Evolutionary conservation across 345 rosid genomes (phyloP).

Genomic region (Citrus glauca): DNA sequence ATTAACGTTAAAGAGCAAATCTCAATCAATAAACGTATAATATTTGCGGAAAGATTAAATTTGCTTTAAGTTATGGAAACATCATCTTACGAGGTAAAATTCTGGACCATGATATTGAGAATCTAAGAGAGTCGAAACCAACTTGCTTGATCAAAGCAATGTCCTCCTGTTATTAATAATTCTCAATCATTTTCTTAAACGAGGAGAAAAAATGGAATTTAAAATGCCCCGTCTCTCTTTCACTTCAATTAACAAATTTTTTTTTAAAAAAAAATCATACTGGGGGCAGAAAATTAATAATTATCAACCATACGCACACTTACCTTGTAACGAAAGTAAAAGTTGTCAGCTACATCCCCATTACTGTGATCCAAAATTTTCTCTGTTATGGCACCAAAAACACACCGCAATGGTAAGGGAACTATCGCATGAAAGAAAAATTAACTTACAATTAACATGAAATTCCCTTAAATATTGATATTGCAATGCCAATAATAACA

Average conservation of each 20-base stretch:
- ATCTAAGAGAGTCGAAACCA: slow-evolving; percentile 39
- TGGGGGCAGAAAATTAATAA: neutral
- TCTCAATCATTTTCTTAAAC: neutral
- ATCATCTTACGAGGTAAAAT: slow-evolving; percentile 41
- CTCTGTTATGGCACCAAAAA: slow-evolving; percentile 13
- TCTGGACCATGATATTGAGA: slow-evolving; percentile 55
- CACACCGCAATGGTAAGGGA: neutral
- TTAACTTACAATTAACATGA: too few relatives aligned
- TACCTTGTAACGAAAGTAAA: slow-evolving; percentile 40
- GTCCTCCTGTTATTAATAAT: slow-evolving; percentile 31
- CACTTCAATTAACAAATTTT: neutral
- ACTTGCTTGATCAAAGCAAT: slow-evolving; percentile 34
- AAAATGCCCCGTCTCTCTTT: neutral
- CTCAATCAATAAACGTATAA: neutral
- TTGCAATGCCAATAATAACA: too few relatives aligned
- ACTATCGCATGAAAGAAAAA: neutral
- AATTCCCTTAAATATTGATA: too few relatives aligned
- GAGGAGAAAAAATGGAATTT: neutral
- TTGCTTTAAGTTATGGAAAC: neutral
- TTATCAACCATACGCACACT: neutral
- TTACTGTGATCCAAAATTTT: slow-evolving; percentile 35
- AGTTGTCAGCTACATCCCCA: slow-evolving; percentile 41
- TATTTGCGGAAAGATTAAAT: neutral
- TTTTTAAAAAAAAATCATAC: neutral
- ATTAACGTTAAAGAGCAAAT: too few relatives aligned